These are phyloP conservation scores for Crataegus laevigata DNA, from an alignment of 306 rosid species.

Conservation along the genomic window DNA sequence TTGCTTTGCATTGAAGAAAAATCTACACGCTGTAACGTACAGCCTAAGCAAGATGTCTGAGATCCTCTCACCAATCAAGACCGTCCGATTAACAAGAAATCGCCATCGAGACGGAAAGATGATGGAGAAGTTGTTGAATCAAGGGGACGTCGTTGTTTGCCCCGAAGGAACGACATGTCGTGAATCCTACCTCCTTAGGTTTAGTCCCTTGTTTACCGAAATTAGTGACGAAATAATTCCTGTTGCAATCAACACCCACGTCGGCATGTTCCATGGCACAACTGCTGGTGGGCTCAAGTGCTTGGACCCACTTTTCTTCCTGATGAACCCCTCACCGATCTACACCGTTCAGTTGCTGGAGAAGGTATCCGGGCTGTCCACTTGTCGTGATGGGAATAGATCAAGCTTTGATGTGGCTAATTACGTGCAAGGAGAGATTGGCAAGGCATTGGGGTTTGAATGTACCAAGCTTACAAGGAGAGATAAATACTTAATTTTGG, in stretches of 20 bases:
- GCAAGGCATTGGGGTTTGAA: constrained; percentile 42
- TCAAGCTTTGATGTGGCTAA: constrained; percentile 56
- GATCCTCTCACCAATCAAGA: constrained; percentile 62
- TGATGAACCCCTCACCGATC: constrained; percentile 57
- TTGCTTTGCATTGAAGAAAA: constrained; percentile 27
- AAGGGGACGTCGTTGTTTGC: constrained; percentile 70
- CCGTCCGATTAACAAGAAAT: constrained; percentile 56
- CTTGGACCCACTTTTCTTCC: constrained; percentile 66
- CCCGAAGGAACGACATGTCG: constrained; percentile 94
- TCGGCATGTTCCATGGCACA: constrained; percentile 80
- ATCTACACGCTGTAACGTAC: constrained; percentile 54
- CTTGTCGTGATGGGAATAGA: not conserved
- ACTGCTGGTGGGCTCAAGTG: constrained; percentile 80
- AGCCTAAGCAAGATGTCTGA: constrained; percentile 75
- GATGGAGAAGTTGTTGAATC: constrained; percentile 31
- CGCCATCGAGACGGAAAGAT: constrained; percentile 38
- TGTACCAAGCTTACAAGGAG: constrained; percentile 65
- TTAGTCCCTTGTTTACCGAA: constrained; percentile 73
- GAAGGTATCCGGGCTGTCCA: constrained; percentile 10
- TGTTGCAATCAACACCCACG: constrained; percentile 49
- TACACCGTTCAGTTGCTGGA: constrained; percentile 39
- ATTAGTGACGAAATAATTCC: constrained; percentile 46
- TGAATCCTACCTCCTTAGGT: constrained; percentile 72
- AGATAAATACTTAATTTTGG: constrained; percentile 73
- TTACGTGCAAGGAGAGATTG: constrained; percentile 46